Evolutionary conservation across 2,329 filamentous ascomycete genomes (phyloP).

Genomic region (Exserohilum turcica): DNA sequence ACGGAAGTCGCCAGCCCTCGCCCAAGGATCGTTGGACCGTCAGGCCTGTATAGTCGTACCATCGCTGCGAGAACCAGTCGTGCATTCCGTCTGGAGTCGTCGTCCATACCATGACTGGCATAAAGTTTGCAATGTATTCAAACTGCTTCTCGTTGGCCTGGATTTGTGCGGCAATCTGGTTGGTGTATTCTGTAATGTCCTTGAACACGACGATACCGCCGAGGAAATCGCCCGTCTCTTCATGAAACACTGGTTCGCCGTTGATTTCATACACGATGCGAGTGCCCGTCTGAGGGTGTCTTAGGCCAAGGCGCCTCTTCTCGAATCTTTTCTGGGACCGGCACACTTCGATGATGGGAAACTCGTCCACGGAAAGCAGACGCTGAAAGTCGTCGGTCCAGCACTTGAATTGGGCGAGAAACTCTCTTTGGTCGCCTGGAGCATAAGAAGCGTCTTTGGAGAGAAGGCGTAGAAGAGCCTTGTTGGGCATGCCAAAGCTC

Average conservation of each 20-base stretch:
- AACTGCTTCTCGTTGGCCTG: conserved; percentile 75
- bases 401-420: conserved; percentile 64
- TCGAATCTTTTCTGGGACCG: conserved; percentile 65
- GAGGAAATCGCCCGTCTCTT: conserved; percentile 71
- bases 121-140: conserved; percentile 72
- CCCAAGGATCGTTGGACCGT: conserved; percentile 67
- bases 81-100: conserved; percentile 67
- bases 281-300: conserved; percentile 58
- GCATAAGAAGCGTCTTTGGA: conserved; percentile 47
- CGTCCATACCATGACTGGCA: conserved; percentile 69
- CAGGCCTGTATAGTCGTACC: conserved; percentile 77
- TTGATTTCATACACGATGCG: conserved; percentile 67
- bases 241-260: conserved; percentile 71
- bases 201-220: conserved; percentile 74
- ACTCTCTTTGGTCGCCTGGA: conserved; percentile 52
- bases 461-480: conserved; percentile 58
- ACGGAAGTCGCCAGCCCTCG: conserved; percentile 64
- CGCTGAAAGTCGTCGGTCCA: conserved; percentile 71
- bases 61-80: conserved; percentile 78
- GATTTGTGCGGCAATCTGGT: conserved; percentile 71
- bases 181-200: conserved; percentile 72
- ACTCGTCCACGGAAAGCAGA: conserved; percentile 63
- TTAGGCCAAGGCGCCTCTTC: conserved; percentile 64
- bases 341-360: conserved; percentile 69
- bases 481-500: conserved; percentile 74